phyloP scores from a whole-genome alignment of 306 rosid genomes.

The Trifolium dubium region DNA sequence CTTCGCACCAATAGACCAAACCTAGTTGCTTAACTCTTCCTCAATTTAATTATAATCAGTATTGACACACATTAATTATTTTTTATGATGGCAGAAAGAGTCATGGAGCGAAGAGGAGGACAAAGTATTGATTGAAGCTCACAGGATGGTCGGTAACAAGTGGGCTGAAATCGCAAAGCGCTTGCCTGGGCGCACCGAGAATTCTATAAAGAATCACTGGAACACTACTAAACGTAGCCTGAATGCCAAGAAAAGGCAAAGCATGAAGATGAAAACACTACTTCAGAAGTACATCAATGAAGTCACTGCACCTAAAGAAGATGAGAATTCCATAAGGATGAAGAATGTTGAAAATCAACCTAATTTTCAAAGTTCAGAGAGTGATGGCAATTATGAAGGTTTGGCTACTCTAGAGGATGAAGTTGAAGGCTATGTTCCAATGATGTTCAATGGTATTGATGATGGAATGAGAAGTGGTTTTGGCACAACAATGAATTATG shows the following conservation, averaged over 20 bases:
- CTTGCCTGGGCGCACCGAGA: conserved; percentile 67
- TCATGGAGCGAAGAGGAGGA: conserved; percentile 79
- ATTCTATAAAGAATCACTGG: conserved; percentile 83
- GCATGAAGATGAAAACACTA: background rate
- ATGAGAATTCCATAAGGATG: background rate
- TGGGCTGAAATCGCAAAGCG: conserved; percentile 82
- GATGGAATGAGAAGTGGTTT: background rate
- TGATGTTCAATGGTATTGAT: background rate
- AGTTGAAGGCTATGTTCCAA: background rate
- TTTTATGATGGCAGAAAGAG: conserved; percentile 62
- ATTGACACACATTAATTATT: background rate
- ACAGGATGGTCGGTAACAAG: conserved; percentile 60
- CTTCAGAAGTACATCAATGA: conserved; percentile 61
- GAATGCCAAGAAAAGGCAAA: conserved; percentile 36
- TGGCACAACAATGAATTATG: conserved; percentile 4
- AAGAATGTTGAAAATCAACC: background rate
- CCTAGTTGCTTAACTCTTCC: no score
- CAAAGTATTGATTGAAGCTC: conserved; percentile 59
- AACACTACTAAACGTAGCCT: conserved; percentile 68
- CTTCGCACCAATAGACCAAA: no score
- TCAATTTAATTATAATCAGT: no score
- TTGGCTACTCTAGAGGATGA: background rate
- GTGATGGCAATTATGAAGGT: conserved; percentile 1
- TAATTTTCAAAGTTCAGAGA: conserved; percentile 4
- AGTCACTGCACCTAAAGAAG: conserved; percentile 6